Conservation (phyloP, 176 grass and related monocot genomes). For the Zoysia japonica region DNA sequence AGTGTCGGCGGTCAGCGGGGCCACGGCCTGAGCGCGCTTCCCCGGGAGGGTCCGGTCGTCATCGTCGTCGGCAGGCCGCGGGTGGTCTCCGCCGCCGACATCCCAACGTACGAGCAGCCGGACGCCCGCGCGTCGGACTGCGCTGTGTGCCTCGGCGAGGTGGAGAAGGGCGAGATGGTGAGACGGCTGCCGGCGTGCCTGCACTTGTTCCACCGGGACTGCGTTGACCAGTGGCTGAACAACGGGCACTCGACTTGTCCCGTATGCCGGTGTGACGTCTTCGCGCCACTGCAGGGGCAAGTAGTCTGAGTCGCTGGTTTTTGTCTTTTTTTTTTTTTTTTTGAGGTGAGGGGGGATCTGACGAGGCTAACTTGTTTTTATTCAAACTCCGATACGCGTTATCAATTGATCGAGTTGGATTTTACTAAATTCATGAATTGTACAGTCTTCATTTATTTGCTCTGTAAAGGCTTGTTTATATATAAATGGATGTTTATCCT, state of each 20-base stretch:
- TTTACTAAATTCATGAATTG: no score
- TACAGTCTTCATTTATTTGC: no score
- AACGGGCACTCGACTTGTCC: not conserved
- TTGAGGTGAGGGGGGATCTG: no score
- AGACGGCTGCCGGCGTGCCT: constrained; percentile 45
- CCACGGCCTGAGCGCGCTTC: not conserved
- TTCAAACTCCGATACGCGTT: no score
- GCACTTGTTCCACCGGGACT: constrained; percentile 34
- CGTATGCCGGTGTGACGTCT: constrained; percentile 7
- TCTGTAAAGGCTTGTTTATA: no score
- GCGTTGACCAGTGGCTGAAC: constrained; percentile 25
- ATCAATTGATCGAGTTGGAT: no score
- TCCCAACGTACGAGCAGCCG: constrained; percentile 42
- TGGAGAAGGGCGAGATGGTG: constrained; percentile 43
- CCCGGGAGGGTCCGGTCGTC: constrained; percentile 1
- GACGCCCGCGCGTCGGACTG: constrained; percentile 25
- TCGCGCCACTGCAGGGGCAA: not conserved
- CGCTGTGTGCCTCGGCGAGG: constrained; percentile 36
- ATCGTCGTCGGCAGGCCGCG: not conserved
- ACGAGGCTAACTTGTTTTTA: no score
- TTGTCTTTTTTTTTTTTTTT: not conserved
- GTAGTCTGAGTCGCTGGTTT: not conserved
- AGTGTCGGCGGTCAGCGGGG: not conserved
- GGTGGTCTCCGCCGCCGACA: constrained; percentile 1
- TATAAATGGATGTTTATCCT: no score